Evolutionary conservation across 2,329 filamentous ascomycete species (phyloP).

Genomic region (Exophiala calicioides): DNA sequence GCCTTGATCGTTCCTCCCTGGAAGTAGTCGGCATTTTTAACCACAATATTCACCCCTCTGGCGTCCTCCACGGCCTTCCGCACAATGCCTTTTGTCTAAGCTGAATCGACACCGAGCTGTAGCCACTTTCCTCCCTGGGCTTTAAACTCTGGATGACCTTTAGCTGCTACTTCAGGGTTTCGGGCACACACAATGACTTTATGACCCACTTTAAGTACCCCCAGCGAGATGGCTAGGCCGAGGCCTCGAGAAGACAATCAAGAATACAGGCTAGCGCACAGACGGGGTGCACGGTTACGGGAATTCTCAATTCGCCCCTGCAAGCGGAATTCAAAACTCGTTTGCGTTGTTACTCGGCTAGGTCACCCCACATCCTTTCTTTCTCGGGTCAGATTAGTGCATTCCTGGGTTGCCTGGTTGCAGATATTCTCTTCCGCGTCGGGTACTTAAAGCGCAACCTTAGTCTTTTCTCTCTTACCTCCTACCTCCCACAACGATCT

Average conservation of each 20-base stretch:
- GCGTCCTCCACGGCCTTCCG: slow-evolving; percentile 39
- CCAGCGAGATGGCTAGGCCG: slow-evolving; percentile 30
- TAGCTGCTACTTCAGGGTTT: slow-evolving; percentile 27
- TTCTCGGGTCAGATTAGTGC: too few species aligned
- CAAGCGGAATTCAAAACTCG: too few species aligned
- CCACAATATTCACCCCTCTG: slow-evolving; percentile 49
- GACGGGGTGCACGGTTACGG: too few species aligned
- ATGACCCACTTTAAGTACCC: slow-evolving; percentile 30
- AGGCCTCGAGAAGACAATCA: slow-evolving; percentile 38
- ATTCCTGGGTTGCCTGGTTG: too few species aligned
- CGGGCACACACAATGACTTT: slow-evolving; percentile 37
- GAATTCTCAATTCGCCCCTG: too few species aligned
- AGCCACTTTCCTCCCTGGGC: slow-evolving; percentile 45
- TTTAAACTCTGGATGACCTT: slow-evolving; percentile 40
- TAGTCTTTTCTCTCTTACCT: too few species aligned
- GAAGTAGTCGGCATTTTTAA: slow-evolving; percentile 54
- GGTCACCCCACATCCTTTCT: too few species aligned
- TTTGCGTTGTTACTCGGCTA: too few species aligned
- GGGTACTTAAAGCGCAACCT: too few species aligned
- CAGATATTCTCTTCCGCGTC: too few species aligned
- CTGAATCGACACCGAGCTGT: slow-evolving; percentile 46
- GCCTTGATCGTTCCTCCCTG: slow-evolving; percentile 44
- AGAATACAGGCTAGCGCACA: too few species aligned
- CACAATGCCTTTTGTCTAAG: slow-evolving; percentile 36
- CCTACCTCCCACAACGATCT: too few species aligned